phyloP scores from a whole-genome alignment of 2,329 filamentous ascomycete species.

The Botrytis elliptica region DNA sequence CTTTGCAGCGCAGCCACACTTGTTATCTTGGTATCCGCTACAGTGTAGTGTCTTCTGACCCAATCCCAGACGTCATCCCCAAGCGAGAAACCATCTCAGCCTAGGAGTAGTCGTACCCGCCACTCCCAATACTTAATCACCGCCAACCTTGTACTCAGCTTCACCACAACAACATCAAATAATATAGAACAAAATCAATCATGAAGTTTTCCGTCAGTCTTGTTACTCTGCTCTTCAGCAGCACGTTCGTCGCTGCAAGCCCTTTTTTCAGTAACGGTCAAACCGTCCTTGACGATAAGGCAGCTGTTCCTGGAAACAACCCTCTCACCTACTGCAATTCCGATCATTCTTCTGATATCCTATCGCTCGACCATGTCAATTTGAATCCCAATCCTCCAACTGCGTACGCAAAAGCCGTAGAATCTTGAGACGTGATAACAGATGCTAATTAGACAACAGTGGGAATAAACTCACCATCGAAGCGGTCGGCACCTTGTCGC shows the following conservation, averaged over 20 bases:
- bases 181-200: slow-evolving; percentile 19
- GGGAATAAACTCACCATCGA: slow-evolving; percentile 75
- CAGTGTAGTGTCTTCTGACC: slow-evolving; percentile 18
- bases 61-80: slow-evolving; percentile 17
- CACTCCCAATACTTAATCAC: slow-evolving; percentile 18
- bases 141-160: slow-evolving; percentile 16
- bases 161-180: slow-evolving; percentile 20
- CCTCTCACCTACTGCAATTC: slow-evolving; percentile 74
- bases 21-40: neutral
- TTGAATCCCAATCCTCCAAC: slow-evolving; percentile 81
- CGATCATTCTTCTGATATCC: slow-evolving; percentile 66
- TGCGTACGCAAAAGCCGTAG: slow-evolving; percentile 59
- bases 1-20: neutral
- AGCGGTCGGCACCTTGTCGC: slow-evolving; percentile 70
- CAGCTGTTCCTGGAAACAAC: slow-evolving; percentile 63
- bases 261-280: slow-evolving; percentile 49
- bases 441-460: slow-evolving; percentile 49
- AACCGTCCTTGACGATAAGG: slow-evolving; percentile 46
- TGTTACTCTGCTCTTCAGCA: slow-evolving; percentile 35
- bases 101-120: slow-evolving; percentile 15
- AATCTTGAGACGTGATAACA: neutral
- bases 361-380: slow-evolving; percentile 77
- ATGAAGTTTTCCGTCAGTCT: slow-evolving; percentile 38
- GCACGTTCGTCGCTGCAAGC: slow-evolving; percentile 42
- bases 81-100: neutral